A percentile compares a stretch with the other conserved stretches of the same genome.
Evolutionary conservation across 1,284 basidiomycete species (phyloP).

Genomic region (Tilletiaria anomala): DNA sequence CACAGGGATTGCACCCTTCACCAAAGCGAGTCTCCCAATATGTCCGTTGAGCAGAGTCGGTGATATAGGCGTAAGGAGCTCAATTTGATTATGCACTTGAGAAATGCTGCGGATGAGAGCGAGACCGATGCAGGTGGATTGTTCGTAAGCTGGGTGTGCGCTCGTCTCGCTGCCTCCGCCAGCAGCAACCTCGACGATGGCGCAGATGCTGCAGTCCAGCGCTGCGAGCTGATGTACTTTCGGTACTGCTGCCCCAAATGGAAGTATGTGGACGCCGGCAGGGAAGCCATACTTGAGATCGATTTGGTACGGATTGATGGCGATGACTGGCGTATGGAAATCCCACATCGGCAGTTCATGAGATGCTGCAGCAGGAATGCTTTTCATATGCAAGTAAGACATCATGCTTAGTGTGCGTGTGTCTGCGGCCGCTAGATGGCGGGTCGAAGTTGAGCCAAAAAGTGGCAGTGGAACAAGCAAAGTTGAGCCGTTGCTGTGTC

Average conservation of each 20-base stretch:
- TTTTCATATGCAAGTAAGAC: constrained; percentile 21
- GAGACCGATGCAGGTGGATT: constrained; percentile 11
- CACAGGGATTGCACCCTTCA: constrained; percentile 74
- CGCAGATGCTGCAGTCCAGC: constrained; percentile 68
- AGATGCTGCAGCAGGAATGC: not conserved
- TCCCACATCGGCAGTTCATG: constrained; percentile 48
- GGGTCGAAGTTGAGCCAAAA: not conserved
- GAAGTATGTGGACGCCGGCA: constrained; percentile 46
- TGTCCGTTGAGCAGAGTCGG: constrained; percentile 31
- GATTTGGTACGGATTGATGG: constrained; percentile 13
- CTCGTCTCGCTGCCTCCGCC: not conserved
- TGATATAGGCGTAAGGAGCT: too few relatives aligned
- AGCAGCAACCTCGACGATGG: constrained; percentile 21
- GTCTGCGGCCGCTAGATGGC: constrained; percentile 16
- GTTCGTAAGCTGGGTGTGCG: not conserved
- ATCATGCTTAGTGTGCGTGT: constrained; percentile 13
- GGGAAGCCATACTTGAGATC: constrained; percentile 49
- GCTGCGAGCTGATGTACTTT: constrained; percentile 44
- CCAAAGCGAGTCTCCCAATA: constrained; percentile 41
- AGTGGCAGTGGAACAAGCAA: not conserved
- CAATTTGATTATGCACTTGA: too few relatives aligned
- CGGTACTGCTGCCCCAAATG: constrained; percentile 15
- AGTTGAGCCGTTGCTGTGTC: not conserved
- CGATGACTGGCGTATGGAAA: constrained; percentile 53
- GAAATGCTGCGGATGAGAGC: constrained; percentile 28